A percentile compares a stretch with the other conserved stretches of the same genome.
Evolutionary conservation across 1,284 basidiomycete genomes (phyloP).

Genomic region (Fomitiporia mediterranea): DNA sequence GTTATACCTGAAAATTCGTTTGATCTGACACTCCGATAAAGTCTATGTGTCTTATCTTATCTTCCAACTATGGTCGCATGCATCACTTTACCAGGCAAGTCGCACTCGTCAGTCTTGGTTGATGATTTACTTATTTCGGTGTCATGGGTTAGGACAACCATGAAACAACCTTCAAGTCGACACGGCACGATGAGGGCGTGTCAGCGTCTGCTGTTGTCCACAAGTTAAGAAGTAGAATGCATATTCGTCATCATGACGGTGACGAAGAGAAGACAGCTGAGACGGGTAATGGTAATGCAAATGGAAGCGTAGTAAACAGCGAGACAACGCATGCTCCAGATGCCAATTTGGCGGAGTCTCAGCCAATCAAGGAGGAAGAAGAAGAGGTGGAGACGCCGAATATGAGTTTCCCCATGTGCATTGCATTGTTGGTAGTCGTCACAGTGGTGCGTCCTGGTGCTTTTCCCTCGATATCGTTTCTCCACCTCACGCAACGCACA

Average conservation of each 20-base stretch:
- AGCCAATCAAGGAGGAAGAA: constrained; percentile 11
- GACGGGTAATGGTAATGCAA: neutral
- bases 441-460: constrained; percentile 50
- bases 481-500: constrained; percentile 24
- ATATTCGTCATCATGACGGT: neutral
- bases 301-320: constrained; percentile 2
- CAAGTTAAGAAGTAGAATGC: neutral
- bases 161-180: constrained; percentile 34
- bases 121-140: neutral
- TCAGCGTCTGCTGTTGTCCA: constrained; percentile 17
- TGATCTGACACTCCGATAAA: constrained; percentile 26
- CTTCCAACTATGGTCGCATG: constrained; percentile 88
- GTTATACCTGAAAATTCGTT: neutral
- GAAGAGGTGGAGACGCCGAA: constrained; percentile 40
- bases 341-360: neutral
- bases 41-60: constrained; percentile 74
- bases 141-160: constrained; percentile 36
- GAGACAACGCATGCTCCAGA: neutral
- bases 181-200: constrained; percentile 24
- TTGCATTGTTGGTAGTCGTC: constrained; percentile 53
- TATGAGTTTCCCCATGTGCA: constrained; percentile 56
- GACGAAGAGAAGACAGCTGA: neutral
- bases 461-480: neutral
- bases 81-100: constrained; percentile 60
- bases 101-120: too few relatives aligned